These are phyloP conservation scores for Phytophthora capsici DNA, from an alignment of 352 stramenopile species.

Conservation along the genomic window DNA sequence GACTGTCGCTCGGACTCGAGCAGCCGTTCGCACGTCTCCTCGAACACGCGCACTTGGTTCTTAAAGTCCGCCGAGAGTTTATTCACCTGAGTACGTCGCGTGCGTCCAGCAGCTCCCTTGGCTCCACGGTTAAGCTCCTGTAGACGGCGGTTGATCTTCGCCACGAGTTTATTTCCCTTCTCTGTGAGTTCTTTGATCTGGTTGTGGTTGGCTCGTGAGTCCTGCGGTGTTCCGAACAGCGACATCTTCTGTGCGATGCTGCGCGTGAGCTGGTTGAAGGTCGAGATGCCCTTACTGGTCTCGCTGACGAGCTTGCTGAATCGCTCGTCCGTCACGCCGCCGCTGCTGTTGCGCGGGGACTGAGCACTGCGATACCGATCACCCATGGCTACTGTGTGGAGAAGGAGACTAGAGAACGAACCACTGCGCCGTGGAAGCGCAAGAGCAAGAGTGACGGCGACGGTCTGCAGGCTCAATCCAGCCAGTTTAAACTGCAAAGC, in stretches of 20 bases:
- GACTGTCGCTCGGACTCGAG: conserved; percentile 76
- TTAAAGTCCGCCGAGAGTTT: conserved; percentile 90
- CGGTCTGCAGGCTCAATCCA: conserved; percentile 18
- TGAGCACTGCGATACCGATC: conserved; percentile 71
- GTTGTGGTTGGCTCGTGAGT: conserved; percentile 84
- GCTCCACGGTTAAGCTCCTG: conserved; percentile 74
- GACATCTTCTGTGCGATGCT: conserved; percentile 89
- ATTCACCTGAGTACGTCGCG: conserved; percentile 71
- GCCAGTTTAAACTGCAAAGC: conserved; percentile 33
- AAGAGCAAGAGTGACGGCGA: conserved; percentile 29
- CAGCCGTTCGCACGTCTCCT: conserved; percentile 73
- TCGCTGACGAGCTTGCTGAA: conserved; percentile 80
- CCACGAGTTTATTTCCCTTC: conserved; percentile 84
- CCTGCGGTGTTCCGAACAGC: conserved; percentile 83
- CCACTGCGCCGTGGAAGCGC: conserved; percentile 12
- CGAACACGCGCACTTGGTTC: conserved; percentile 77
- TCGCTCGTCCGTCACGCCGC: conserved; percentile 60
- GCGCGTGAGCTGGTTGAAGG: conserved; percentile 86
- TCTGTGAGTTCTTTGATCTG: conserved; percentile 84
- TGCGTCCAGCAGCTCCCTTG: conserved; percentile 50
- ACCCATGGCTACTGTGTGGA: conserved; percentile 44
- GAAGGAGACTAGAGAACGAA: not conserved
- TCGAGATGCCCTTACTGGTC: conserved; percentile 88
- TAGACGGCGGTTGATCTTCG: conserved; percentile 77
- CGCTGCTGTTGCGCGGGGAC: conserved; percentile 55